Conservation (phyloP, 148 eudicot species). For the Vaccinium myrtillus region DNA sequence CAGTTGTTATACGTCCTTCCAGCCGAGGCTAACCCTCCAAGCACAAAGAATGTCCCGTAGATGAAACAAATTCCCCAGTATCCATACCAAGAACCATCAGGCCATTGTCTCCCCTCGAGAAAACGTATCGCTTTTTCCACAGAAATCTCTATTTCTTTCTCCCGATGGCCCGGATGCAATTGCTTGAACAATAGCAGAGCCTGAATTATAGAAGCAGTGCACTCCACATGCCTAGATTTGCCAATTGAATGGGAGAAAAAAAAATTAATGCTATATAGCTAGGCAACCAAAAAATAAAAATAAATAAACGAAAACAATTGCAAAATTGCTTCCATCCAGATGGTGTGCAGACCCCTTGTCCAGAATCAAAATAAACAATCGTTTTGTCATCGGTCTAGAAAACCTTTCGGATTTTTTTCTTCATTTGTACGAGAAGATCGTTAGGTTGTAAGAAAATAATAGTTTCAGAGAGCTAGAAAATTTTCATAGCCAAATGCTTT, state of each 20-base stretch:
- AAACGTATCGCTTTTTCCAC: no score
- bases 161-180: no score
- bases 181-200: not conserved
- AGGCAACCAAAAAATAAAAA: not conserved
- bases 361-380: no score
- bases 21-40: not conserved
- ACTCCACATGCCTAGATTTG: conserved; percentile 6
- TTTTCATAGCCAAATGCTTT: no score
- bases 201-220: not conserved
- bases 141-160: no score
- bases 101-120: no score
- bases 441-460: no score
- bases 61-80: not conserved
- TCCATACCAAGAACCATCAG: no score
- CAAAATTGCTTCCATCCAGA: not conserved
- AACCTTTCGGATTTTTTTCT: no score
- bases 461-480: no score
- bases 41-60: not conserved
- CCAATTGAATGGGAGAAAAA: not conserved
- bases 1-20: conserved; percentile 3
- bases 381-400: no score
- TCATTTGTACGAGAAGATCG: no score
- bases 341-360: not conserved
- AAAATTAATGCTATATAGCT: not conserved
- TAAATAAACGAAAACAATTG: not conserved